Base-by-base conservation (phyloP, 768 basidiomycete genomes). In the Mycena amicta region DNA sequence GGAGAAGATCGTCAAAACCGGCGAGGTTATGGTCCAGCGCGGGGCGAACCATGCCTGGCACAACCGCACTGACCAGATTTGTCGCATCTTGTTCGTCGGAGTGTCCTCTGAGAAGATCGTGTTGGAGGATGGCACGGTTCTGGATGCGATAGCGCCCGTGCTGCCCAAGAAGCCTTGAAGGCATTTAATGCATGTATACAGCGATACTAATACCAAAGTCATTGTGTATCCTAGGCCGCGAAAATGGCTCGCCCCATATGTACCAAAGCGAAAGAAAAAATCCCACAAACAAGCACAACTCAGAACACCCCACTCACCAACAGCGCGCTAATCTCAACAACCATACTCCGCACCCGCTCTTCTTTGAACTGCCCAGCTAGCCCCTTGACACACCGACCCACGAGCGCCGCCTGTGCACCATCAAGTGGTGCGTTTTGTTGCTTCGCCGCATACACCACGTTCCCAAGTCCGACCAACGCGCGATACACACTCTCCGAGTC, bases 401-500 rank as follows among this genome's bases (percentile, higher is more conserved):
- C 70, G 55, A 79, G 74, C 29, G 69, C 69, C 18, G 68, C 65
- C 64, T 83, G 83, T 4, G 73, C 66, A 12, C 70, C 71, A 23
- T 77, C 72, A 25, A 83, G 67, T 4, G 75, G 63, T 4, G 52
- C 60, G 12, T 67, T 70, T 28, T 72, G 72, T 43, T 68, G 70
- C 64, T 77, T 83, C 26, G 78, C 74, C 3, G 78, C 77, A 62
- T 82, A 77, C 3, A 91, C 91, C 29, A 83, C 69, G 69, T 93
- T 92, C 23, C 91, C 91, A 12, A 93, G 76, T 4, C 83, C 90
- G 27, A 90, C 89, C 12, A 87, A 73, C 8, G 83, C 77, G 31
- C 91, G 85, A 68, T 92, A 92, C 25, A 78, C 79, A 3, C 88
- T 83, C 65, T 93, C 91, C 11, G 85, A 75, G 55, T 93, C 91